phyloP scores from a whole-genome alignment of 179 eudicot species.

The Amaranthus tricolor region DNA sequence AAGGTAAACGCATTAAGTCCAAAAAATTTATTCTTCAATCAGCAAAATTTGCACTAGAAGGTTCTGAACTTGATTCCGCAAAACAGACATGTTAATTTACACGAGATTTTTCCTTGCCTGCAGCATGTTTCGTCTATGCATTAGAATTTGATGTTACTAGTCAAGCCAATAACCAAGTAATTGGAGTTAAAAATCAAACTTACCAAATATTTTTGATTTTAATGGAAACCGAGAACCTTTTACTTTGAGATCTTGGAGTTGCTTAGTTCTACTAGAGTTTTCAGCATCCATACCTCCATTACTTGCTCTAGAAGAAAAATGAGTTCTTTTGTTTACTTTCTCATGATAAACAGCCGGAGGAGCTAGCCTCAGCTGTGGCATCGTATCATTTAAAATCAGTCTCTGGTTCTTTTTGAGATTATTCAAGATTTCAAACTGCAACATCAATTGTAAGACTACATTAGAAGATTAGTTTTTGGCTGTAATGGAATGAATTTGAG shows the following conservation, averaged over 20 bases:
- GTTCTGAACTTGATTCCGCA: not conserved
- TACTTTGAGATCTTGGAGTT: conserved; percentile 57
- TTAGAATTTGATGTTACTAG: conserved; percentile 18
- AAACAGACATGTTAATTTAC: conserved; percentile 26
- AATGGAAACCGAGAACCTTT: conserved; percentile 72
- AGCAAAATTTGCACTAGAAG: not conserved
- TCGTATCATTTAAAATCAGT: conserved; percentile 49
- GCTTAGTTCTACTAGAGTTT: conserved; percentile 51
- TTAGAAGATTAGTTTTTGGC: not conserved
- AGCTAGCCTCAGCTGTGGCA: conserved; percentile 86
- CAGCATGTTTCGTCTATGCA: conserved; percentile 13
- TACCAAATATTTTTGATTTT: conserved; percentile 77
- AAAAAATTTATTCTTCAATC: conserved; percentile 1
- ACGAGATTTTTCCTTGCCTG: conserved; percentile 59
- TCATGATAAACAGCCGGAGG: conserved; percentile 98
- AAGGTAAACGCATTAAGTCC: not conserved
- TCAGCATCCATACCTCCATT: conserved; percentile 38
- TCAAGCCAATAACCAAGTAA: conserved; percentile 3
- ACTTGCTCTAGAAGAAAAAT: conserved; percentile 40
- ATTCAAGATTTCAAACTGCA: conserved; percentile 80
- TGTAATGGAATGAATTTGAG: no score
- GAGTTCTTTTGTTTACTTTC: conserved; percentile 65
- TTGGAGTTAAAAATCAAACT: conserved; percentile 16
- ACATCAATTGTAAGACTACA: not conserved
- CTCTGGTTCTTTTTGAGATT: conserved; percentile 69